These are phyloP conservation scores for Sphaerulina populicola DNA, from an alignment of 2,329 filamentous ascomycete genomes.

Conservation along the genomic window DNA sequence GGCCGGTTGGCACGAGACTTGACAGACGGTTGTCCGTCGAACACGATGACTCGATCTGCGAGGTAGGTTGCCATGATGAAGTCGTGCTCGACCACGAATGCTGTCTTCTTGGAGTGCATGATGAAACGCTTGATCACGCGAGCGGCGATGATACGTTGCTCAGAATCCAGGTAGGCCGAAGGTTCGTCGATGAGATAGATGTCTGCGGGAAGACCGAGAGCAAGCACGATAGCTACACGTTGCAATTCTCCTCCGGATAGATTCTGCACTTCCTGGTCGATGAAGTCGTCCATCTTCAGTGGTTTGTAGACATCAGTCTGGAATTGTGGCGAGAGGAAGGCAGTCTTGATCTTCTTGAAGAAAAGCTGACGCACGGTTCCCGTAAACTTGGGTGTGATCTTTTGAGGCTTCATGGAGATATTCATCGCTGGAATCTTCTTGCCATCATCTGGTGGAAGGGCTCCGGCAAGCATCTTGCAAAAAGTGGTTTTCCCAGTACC, in stretches of 20 bases:
- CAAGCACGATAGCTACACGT: conserved; percentile 93
- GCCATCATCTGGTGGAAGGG: conserved; percentile 77
- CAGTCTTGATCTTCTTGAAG: conserved; percentile 98
- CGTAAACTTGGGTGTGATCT: conserved; percentile 95
- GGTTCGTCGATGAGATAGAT: conserved; percentile 99
- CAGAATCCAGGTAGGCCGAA: conserved; percentile 93
- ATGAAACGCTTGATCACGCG: conserved; percentile 99
- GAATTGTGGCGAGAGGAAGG: conserved; percentile 95
- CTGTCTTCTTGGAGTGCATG: conserved; percentile 99
- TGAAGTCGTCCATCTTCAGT: conserved; percentile 97
- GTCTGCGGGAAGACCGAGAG: conserved; percentile 90
- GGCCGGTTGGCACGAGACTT: conserved; percentile 80
- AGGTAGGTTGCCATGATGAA: conserved; percentile 90
- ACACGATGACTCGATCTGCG: conserved; percentile 94
- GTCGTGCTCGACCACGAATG: conserved; percentile 99
- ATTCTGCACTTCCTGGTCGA: conserved; percentile 98
- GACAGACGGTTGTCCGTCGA: conserved; percentile 86
- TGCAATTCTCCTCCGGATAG: conserved; percentile 98
- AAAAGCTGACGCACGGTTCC: conserved; percentile 96
- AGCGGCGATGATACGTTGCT: conserved; percentile 95
- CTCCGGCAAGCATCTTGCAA: conserved; percentile 90
- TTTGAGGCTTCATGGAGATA: conserved; percentile 99
- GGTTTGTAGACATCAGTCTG: conserved; percentile 99
- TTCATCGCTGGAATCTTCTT: conserved; percentile 81
- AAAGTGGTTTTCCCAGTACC: conserved; percentile 99